Conservation (phyloP, 2,329 filamentous ascomycete genomes). For the Cladosporium sp. region DNA sequence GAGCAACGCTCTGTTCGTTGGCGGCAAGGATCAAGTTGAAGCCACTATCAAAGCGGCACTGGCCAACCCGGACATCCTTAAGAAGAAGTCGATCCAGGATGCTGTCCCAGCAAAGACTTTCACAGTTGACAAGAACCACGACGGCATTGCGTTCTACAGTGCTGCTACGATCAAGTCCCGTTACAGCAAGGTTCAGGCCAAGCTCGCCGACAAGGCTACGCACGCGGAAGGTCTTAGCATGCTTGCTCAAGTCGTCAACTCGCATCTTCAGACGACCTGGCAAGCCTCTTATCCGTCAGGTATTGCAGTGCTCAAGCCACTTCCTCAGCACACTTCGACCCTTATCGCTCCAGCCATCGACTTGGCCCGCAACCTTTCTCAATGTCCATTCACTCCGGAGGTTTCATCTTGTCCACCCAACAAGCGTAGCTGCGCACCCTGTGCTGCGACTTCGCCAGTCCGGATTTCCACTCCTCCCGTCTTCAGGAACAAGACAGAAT, state of each 20-base stretch:
- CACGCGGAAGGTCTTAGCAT: conserved; percentile 61
- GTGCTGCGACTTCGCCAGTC: conserved; percentile 65
- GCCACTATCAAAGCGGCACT: conserved; percentile 46
- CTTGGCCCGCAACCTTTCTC: conserved; percentile 72
- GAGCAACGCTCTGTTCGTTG: conserved; percentile 71
- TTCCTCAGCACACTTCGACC: conserved; percentile 71
- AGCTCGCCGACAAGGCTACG: conserved; percentile 55
- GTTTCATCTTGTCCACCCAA: conserved; percentile 85
- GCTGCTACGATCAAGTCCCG: conserved; percentile 61
- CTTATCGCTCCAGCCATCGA: conserved; percentile 70
- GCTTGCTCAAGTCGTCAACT: conserved; percentile 76
- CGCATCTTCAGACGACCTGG: conserved; percentile 83
- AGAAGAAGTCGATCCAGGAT: conserved; percentile 65
- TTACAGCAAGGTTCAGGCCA: conserved; percentile 69
- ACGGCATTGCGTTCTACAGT: conserved; percentile 77
- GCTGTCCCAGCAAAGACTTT: conserved; percentile 63
- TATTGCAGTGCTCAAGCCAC: conserved; percentile 78
- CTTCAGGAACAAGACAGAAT: conserved; percentile 70
- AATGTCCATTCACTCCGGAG: conserved; percentile 73
- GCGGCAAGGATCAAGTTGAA: conserved; percentile 57
- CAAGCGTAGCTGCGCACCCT: conserved; percentile 70
- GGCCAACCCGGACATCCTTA: conserved; percentile 56
- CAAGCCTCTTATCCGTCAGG: conserved; percentile 76
- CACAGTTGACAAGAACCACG: conserved; percentile 63
- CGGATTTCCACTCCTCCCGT: conserved; percentile 66